phyloP scores from a whole-genome alignment of 78 protist species.

The Dictyostelium firmibasis region DNA sequence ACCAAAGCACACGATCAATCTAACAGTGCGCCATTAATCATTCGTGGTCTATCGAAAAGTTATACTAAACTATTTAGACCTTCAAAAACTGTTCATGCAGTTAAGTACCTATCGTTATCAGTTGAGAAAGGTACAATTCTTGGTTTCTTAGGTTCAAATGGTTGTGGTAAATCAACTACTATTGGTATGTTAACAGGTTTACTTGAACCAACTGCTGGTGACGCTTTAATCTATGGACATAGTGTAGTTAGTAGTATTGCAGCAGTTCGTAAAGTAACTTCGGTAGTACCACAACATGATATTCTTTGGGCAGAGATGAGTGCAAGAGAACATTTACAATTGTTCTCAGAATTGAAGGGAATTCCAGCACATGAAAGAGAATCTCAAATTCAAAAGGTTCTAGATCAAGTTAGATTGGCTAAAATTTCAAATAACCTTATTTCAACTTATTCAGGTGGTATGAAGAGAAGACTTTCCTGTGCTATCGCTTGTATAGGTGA shows the following conservation, averaged over 20 bases:
- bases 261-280: slow-evolving; percentile 35
- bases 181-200: slow-evolving; percentile 91
- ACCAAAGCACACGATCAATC: slow-evolving; percentile 19
- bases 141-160: slow-evolving; percentile 87
- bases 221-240: slow-evolving; percentile 61
- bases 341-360: slow-evolving; percentile 75
- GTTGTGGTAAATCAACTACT: slow-evolving; percentile 92
- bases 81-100: slow-evolving; percentile 51
- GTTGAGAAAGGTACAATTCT: slow-evolving; percentile 47
- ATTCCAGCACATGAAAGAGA: slow-evolving; percentile 15
- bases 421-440: slow-evolving; percentile 14
- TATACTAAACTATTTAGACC: slow-evolving; percentile 28
- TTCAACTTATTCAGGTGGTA: slow-evolving; percentile 72
- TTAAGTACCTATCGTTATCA: slow-evolving; percentile 46
- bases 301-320: slow-evolving; percentile 70
- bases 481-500: slow-evolving; percentile 88
- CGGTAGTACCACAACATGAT: slow-evolving; percentile 83
- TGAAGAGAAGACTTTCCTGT: slow-evolving; percentile 66
- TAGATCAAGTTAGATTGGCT: slow-evolving; percentile 17
- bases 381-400: background rate
- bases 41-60: slow-evolving; percentile 46
- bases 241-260: slow-evolving; percentile 29
- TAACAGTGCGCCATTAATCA: slow-evolving; percentile 37
- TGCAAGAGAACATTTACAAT: slow-evolving; percentile 63
- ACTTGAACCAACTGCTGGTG: slow-evolving; percentile 70